Base-by-base conservation (phyloP, 106 monocot species). In the Narthecium ossifragum region DNA sequence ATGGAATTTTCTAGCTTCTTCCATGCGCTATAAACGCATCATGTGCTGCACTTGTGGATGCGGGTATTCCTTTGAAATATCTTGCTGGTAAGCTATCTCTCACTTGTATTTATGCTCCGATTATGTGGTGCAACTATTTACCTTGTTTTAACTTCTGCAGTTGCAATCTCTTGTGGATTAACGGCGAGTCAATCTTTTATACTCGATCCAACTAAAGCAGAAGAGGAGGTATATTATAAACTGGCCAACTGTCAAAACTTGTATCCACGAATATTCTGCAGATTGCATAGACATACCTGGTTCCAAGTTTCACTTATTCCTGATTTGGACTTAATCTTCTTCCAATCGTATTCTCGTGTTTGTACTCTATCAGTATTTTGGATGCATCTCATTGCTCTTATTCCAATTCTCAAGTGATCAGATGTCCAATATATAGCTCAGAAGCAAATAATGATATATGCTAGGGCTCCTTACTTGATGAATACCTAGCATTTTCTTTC, bases 11-110 rank as follows among this genome's bases (percentile, higher is more conserved):
- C 5, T 61, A 98, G 98, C 84, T 98, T 75, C 79, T 98, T 18
- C 84, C 98, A 65, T 98, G 98, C 69, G 91, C 91, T 49, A 85
- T 98, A 71, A 98, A 98, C 85, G 98, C 98, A 70, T 84, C 91
- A 13, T 98, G 84, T 79, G 87, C 84, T 51, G 91, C 98, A 50
- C 84, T 98, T 70, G 78, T 87, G 24, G 81, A 91, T 82, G 87
- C 98, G 75, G 91, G 98, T 20, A 72, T 88, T 69, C 91, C 98
- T 59, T 49, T 91, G 27, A 98, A 85, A 57, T 73, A 98, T 65
- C 84, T 98, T 81, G 83, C 91, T 33, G 87, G 98, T 98, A 53
- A 73, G 63, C 24, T 0, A 34, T 65, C 3, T 49, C 23, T 22
- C 34, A 10, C 21, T 57, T 36, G 28, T 47, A 21, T 18, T 43